Evolutionary conservation across 139 green algal genomes (phyloP).

Genomic region (Chlorella sp.): DNA sequence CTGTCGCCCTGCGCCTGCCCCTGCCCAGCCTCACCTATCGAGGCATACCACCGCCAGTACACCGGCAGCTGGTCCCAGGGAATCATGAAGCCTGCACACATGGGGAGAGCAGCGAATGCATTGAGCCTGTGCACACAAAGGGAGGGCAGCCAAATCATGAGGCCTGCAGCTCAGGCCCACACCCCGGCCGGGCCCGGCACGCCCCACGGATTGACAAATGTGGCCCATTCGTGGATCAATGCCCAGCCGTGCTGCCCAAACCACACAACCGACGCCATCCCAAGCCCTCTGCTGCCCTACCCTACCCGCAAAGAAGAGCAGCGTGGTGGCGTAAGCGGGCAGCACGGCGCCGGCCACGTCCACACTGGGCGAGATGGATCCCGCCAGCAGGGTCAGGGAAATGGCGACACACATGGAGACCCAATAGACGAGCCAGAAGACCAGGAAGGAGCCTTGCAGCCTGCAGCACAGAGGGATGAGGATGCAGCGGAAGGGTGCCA

Average conservation of each 20-base stretch:
- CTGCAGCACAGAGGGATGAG: background rate
- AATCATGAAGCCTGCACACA: constrained; percentile 47
- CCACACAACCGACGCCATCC: background rate
- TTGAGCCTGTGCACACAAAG: background rate
- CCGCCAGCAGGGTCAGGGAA: constrained; percentile 73
- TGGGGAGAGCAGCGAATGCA: background rate
- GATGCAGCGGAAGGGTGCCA: background rate
- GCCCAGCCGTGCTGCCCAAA: background rate
- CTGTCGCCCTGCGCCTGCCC: background rate
- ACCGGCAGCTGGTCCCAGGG: constrained; percentile 59
- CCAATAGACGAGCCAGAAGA: constrained; percentile 73
- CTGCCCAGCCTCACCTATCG: background rate
- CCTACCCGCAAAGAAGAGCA: constrained; percentile 54
- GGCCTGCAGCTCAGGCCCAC: no score
- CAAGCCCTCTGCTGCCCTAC: background rate
- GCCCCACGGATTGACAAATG: background rate
- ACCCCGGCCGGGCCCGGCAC: background rate
- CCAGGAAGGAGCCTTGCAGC: constrained; percentile 60
- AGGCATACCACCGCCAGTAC: background rate
- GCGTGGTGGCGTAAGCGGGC: constrained; percentile 2
- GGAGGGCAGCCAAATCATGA: background rate
- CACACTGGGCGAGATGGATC: constrained; percentile 78
- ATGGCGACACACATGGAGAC: constrained; percentile 61
- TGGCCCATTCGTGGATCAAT: background rate
- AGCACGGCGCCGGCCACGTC: constrained; percentile 62